Evolutionary conservation across 768 basidiomycete species (phyloP), one percentile per base, ranked within the genome.

Genomic region (Paxillus involutus): DNA sequence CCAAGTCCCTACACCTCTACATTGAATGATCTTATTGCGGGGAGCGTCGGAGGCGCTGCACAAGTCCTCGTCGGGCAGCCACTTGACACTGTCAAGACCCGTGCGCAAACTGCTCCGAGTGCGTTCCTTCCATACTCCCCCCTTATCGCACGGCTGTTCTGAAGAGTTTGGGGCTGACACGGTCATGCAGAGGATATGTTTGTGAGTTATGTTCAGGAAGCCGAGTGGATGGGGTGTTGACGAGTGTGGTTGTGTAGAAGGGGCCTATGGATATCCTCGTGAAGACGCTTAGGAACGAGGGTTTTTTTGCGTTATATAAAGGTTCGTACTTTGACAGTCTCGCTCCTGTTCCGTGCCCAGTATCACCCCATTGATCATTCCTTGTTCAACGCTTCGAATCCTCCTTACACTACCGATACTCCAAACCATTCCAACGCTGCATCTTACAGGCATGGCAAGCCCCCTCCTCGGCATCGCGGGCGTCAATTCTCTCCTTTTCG

Each of bases 41-140:
- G 95, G 6, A 91, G 89, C 68, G 80, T 92, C 7, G 95, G 85
- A 32, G 96, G 96, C n/a, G 94, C 94, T 2, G 87, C 91, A 0
- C 96, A 98, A 63, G 95, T 98, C 12, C 75, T 98, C 11, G 89
- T 94, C n/a, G 94, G 95, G 3, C 95, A 96, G 60, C 92, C 91
- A 1, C 76, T 94, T 26, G 92, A 94, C 64, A 94, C 92, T 0
- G 71, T 94, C 69, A 94, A 94, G 77, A 92, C 91, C 21, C 80
- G 92, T 47, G 91, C 92, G 11, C 91, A 94, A 69, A 86, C 88
- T 61, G 89, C 91, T 35, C 88, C 91, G 16, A 84, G 94, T 94
- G 63, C 63, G 77, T 73, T 73, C 32, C 26, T 11, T 60, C 10
- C 21, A 17, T 43, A 30, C 14, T 33, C 26, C n/a, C 2, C 12